Base-by-base conservation (phyloP, 2,329 filamentous ascomycete species). In the Lecanicillium sp. region DNA sequence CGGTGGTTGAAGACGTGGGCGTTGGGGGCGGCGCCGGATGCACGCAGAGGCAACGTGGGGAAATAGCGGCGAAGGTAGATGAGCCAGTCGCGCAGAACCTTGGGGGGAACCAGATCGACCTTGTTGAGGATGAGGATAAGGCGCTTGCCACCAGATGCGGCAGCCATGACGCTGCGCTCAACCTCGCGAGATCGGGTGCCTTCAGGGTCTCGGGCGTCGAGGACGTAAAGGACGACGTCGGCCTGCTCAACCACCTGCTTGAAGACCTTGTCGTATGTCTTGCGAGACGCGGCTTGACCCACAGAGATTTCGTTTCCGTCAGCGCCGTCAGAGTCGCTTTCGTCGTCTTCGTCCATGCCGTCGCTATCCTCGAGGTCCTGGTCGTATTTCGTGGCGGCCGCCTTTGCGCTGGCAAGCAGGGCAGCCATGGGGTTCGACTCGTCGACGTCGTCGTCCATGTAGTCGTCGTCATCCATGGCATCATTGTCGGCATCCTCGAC, bases 41-140 rank as follows among this genome's bases (percentile, higher is more conserved):
- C 89, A 54, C 87, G 85, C 37, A 95, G 78, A 16, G 89, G 89
- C 27, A 95, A 71, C 6, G 89, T 94, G 20, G 89, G 89, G 71
- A 95, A 95, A 59, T 84, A 94, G 48, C 86, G 78, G 45, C 87
- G 83, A 46, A 95, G 75, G 61, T 95, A 80, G 42, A 75, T 63
- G 48, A 95, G 78, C 89, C 89, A 95, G 52, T 74, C 78, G 57
- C 85, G 86, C 32, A 95, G 77, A 11, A 90, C 83, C 33, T 80
- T 72, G 16, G 85, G 78, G 3, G 89, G 89, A 33, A 95, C 75
- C 41, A 95, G 74, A 59, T 95, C 89, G 57, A 94, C 89, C 75
- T 95, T 95, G 80, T 95, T 95, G 49, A 95, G 71, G 42, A 95
- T 78, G 43, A 95, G 78, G 43, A 95, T 94, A 43, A 95, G 72